Conservation (phyloP, 2,329 filamentous ascomycete species). For the Aureobasidium musti region DNA sequence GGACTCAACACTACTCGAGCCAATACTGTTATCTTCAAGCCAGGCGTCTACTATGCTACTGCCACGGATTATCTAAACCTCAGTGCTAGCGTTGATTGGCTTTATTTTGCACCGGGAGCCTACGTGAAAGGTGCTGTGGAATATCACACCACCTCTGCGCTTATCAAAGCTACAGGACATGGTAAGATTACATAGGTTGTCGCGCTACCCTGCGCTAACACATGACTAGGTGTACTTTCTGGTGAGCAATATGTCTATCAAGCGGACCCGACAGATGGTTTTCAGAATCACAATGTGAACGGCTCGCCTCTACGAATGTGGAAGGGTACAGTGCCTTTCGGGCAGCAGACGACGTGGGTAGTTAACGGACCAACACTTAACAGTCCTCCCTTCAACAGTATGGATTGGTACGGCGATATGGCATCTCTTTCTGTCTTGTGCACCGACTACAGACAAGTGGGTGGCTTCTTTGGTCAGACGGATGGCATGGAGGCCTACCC, state of each 20-base stretch:
- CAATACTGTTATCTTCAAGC: background rate
- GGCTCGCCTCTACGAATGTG: conserved; percentile 12
- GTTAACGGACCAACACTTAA: conserved; percentile 7
- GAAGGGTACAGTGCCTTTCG: background rate
- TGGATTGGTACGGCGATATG: conserved; percentile 12
- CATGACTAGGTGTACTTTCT: background rate
- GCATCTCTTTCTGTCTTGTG: background rate
- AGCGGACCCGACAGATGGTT: conserved; percentile 9
- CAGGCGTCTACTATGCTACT: conserved; percentile 11
- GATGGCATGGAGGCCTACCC: conserved; percentile 20
- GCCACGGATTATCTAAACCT: conserved; percentile 11
- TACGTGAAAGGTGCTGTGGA: conserved; percentile 20
- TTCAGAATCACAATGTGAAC: conserved; percentile 16
- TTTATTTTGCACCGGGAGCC: conserved; percentile 22
- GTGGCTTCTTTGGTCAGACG: conserved; percentile 10
- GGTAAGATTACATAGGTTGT: background rate
- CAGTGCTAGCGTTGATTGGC: conserved; percentile 11
- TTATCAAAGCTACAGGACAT: conserved; percentile 10
- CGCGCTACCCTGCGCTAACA: too few relatives aligned
- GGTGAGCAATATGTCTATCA: conserved; percentile 16
- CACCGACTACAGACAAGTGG: conserved; percentile 22
- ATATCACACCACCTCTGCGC: background rate
- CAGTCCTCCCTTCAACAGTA: conserved; percentile 22
- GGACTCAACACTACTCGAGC: conserved; percentile 9
- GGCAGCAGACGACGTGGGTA: conserved; percentile 1